Evolutionary conservation across 768 basidiomycete genomes (phyloP).

Genomic region (Amyloporia xantha): DNA sequence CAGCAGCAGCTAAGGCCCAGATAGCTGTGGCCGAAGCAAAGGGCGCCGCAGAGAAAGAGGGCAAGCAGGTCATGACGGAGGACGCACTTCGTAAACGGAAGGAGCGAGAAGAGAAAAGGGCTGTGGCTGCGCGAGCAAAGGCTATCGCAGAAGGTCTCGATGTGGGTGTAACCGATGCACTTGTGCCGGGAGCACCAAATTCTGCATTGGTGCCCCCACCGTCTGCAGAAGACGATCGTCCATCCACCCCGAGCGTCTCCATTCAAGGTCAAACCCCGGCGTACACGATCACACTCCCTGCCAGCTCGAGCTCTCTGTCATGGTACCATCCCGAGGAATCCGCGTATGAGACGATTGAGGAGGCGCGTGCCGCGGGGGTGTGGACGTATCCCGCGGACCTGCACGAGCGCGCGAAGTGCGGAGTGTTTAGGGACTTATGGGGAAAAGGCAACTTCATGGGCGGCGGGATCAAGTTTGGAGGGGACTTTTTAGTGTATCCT

Average conservation of each 20-base stretch:
- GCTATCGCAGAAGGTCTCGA: constrained; percentile 18
- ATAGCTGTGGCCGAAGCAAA: constrained; percentile 43
- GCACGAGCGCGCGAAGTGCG: constrained; percentile 67
- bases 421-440: constrained; percentile 76
- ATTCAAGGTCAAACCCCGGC: constrained; percentile 4
- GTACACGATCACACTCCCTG: constrained; percentile 62
- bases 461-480: constrained; percentile 89
- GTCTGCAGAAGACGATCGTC: constrained; percentile 6
- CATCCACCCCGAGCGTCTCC: constrained; percentile 10
- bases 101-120: constrained; percentile 51
- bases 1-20: constrained; percentile 42
- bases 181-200: neutral
- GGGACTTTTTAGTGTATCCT: constrained; percentile 94
- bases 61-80: constrained; percentile 26
- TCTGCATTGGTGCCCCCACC: neutral
- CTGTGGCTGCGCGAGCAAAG: constrained; percentile 18
- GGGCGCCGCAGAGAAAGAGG: constrained; percentile 37
- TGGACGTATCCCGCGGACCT: constrained; percentile 71
- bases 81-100: constrained; percentile 67
- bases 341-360: constrained; percentile 48
- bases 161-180: neutral
- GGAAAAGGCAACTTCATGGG: constrained; percentile 84
- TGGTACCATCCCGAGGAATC: constrained; percentile 56
- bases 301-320: constrained; percentile 49
- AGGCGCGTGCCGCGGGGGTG: constrained; percentile 59